Evolutionary conservation across 116 monocot genomes (phyloP), one percentile per base, ranked within the genome.

Genomic region (Zostera marina): DNA sequence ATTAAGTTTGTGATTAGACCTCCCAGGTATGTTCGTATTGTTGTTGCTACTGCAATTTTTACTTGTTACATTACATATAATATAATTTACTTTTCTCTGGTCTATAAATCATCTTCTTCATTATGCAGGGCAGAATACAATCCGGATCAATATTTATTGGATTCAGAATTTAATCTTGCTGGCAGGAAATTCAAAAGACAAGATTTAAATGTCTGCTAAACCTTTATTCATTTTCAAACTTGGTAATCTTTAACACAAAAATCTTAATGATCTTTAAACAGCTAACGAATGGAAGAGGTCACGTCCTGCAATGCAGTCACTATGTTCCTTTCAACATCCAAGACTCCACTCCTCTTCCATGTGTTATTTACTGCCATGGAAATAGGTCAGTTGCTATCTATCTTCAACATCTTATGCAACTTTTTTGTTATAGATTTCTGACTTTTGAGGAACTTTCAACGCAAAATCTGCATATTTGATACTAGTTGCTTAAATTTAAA

Each of bases 311-410:
- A 59, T 96, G 96, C 69, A 89, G 96, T 62, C 96, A 96, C 65
- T 96, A 96, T 76, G 68, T 80, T 70, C 96, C 96, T 5, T 65
- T 62, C 38, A 47, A 22, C 54, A 24, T 80, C 16, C 78, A 78
- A 72, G 85, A 96, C 58, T 69, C 82, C 38, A 80, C 72, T 66
- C 62, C 80, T 64, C 80, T 96, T 71, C 96, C 96, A 20, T 96
- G 96, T 73, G 90, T 96, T 16, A 81, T 96, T 64, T 96, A 96
- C 67, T 96, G 96, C 72, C 96, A 96, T 68, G 96, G 96, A 66
- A 96, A 96, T 71, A 96, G 96, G 96, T 80, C 20, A 58, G 44
- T 59, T 20, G 43, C 5, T 1, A 1, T 32, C 14, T 20, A 11
- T 59, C 43, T 26, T 26, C 26, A 26, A 39, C 43, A 6, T 11